Evolutionary conservation across 2,329 filamentous ascomycete genomes (phyloP).

Genomic region (Aspergillus ibericus): DNA sequence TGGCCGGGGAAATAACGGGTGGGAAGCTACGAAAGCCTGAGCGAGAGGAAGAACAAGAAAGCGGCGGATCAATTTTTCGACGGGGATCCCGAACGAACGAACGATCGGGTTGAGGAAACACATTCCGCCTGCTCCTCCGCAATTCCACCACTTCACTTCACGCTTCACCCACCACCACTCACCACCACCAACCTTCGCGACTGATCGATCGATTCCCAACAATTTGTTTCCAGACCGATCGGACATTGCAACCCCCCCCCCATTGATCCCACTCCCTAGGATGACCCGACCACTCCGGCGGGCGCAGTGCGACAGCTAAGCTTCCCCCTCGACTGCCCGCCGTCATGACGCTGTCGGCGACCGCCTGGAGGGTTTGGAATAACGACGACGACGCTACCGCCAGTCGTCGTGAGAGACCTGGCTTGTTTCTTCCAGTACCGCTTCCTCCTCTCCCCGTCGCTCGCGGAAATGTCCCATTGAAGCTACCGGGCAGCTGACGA

Average conservation of each 20-base stretch:
- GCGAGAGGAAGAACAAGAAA: slow-evolving; percentile 18
- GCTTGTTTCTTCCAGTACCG: slow-evolving; percentile 53
- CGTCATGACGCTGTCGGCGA: slow-evolving; percentile 23
- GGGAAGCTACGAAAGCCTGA: neutral
- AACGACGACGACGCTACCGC: slow-evolving; percentile 26
- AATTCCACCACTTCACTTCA: too few species aligned
- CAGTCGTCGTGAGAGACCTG: slow-evolving; percentile 48
- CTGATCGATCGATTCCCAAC: too few species aligned
- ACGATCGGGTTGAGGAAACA: slow-evolving; percentile 12
- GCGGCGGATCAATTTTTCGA: slow-evolving; percentile 39
- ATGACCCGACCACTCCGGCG: slow-evolving; percentile 19
- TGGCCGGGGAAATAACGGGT: slow-evolving; percentile 14
- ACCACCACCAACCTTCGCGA: too few species aligned
- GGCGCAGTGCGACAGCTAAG: slow-evolving; percentile 13
- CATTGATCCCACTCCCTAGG: slow-evolving; percentile 6
- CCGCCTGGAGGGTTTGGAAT: slow-evolving; percentile 14
- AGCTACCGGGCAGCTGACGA: slow-evolving; percentile 40
- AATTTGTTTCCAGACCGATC: too few species aligned
- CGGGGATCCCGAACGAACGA: slow-evolving; percentile 24
- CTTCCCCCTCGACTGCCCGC: slow-evolving; percentile 10
- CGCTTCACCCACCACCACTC: too few species aligned
- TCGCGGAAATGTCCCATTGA: slow-evolving; percentile 20
- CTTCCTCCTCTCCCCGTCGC: neutral
- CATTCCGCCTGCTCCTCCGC: too few species aligned
- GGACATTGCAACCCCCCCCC: too few species aligned